Conservation (phyloP, 1,284 basidiomycete species). For the Rhodotorula sp. region DNA sequence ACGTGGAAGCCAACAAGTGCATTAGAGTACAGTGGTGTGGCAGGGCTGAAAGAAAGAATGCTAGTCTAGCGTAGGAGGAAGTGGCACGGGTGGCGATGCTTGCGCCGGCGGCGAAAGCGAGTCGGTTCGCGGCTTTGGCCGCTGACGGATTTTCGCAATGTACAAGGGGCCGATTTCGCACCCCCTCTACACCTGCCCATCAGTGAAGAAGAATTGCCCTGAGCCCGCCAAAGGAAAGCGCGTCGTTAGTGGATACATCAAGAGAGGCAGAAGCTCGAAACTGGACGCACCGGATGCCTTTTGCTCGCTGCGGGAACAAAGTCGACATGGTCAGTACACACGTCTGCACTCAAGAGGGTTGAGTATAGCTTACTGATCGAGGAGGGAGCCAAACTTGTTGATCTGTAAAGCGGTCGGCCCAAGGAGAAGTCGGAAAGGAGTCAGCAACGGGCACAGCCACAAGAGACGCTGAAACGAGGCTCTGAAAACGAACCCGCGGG, state of each 20-base stretch:
- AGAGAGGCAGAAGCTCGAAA: too few species aligned
- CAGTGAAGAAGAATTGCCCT: neutral
- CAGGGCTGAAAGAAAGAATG: too few species aligned
- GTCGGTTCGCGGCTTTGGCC: too few species aligned
- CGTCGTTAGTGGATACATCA: neutral
- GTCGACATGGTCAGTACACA: neutral
- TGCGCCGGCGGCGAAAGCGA: too few species aligned
- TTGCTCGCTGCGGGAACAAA: neutral
- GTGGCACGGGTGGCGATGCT: too few species aligned
- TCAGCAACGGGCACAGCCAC: neutral
- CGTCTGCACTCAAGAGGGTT: neutral
- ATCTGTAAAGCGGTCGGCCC: slow-evolving; percentile 52
- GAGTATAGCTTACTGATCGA: neutral
- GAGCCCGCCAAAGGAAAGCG: too few species aligned
- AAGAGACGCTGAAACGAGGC: neutral
- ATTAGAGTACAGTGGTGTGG: too few species aligned
- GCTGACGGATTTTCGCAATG: neutral
- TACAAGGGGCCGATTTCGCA: neutral
- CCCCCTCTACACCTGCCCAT: neutral
- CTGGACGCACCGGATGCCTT: neutral
- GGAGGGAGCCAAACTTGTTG: slow-evolving; percentile 71
- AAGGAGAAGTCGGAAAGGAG: slow-evolving; percentile 1
- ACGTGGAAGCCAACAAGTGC: too few species aligned
- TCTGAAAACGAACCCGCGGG: slow-evolving; percentile 10
- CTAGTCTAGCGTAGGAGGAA: too few species aligned